Evolutionary conservation across 305 asterid genomes (phyloP).

Genomic region (Petunia hybrid): DNA sequence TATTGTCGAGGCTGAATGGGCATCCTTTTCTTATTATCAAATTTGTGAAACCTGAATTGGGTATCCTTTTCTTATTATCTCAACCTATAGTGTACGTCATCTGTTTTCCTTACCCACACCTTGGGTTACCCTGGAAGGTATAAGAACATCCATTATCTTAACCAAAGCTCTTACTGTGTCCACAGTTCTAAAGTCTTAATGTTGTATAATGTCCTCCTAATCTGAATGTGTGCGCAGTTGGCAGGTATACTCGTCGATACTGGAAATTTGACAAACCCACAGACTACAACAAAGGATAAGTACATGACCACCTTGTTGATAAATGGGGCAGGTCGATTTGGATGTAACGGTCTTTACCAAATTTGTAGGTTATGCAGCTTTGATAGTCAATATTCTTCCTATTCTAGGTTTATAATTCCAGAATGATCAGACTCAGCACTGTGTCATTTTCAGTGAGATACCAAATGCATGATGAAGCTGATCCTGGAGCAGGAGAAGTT

Average conservation of each 20-base stretch:
- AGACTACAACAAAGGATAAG: conserved; percentile 69
- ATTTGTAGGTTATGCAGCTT: conserved; percentile 53
- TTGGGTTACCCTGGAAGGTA: not conserved
- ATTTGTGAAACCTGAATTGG: not conserved
- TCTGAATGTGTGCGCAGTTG: conserved; percentile 54
- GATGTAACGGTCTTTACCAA: conserved; percentile 79
- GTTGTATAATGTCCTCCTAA: not conserved
- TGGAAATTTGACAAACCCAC: conserved; percentile 61
- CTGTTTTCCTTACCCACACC: not conserved
- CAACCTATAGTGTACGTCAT: not conserved
- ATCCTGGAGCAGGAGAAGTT: conserved; percentile 59
- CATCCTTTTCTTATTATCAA: not conserved
- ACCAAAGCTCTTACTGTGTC: conserved; percentile 8
- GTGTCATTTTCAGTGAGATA: conserved; percentile 57
- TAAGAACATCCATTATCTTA: not conserved
- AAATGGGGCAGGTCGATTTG: conserved; percentile 86
- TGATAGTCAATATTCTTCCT: not conserved
- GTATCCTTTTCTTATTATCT: not conserved
- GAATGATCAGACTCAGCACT: not conserved
- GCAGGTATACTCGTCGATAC: conserved; percentile 86
- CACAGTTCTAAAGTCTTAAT: not conserved
- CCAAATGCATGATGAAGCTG: conserved; percentile 56
- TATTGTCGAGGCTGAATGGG: not conserved
- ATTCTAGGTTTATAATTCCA: conserved; percentile 30
- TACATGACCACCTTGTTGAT: conserved; percentile 82